phyloP scores from a whole-genome alignment of 2,329 filamentous ascomycete species.

The Microdochium bolleyi region DNA sequence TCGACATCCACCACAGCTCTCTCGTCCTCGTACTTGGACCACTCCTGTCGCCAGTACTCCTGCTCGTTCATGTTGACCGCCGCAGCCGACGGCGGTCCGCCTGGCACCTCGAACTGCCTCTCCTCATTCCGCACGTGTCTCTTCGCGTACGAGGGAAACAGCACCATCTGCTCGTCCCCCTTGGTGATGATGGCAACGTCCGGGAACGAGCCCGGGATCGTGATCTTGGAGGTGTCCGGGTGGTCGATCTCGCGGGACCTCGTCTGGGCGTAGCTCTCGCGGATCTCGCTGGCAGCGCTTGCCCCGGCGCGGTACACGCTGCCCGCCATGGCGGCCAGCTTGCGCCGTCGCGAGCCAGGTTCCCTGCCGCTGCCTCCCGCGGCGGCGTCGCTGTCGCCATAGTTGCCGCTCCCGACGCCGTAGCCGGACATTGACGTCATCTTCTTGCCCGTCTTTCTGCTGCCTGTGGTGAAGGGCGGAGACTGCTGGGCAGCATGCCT shows the following conservation, averaged over 20 bases:
- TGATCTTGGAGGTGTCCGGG: slow-evolving; percentile 24
- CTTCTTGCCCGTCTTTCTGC: slow-evolving; percentile 14
- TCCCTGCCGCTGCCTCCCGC: slow-evolving; percentile 39
- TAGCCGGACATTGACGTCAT: slow-evolving; percentile 21
- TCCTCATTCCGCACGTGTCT: slow-evolving; percentile 48
- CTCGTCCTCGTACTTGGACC: slow-evolving; percentile 72
- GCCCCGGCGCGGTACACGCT: slow-evolving; percentile 49
- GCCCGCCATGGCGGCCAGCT: slow-evolving; percentile 59
- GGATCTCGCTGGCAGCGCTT: slow-evolving; percentile 49
- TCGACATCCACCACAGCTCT: slow-evolving; percentile 89
- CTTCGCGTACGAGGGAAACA: slow-evolving; percentile 92
- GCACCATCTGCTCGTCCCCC: slow-evolving; percentile 83
- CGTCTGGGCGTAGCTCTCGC: slow-evolving; percentile 50
- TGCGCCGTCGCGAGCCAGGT: slow-evolving; percentile 67
- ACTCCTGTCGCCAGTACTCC: slow-evolving; percentile 71
- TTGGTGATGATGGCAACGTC: slow-evolving; percentile 73
- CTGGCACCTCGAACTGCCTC: slow-evolving; percentile 19
- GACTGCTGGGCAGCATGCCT: slow-evolving; percentile 9
- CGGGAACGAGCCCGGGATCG: slow-evolving; percentile 71
- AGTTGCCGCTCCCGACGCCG: slow-evolving; percentile 23
- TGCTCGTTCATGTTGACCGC: slow-evolving; percentile 45
- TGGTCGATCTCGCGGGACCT: slow-evolving; percentile 28
- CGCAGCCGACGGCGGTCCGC: slow-evolving; percentile 29
- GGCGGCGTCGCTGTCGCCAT: slow-evolving; percentile 20
- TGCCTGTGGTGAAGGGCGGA: slow-evolving; percentile 1